Evolutionary conservation across 768 basidiomycete species (phyloP).

Genomic region (Suillus spraguei): DNA sequence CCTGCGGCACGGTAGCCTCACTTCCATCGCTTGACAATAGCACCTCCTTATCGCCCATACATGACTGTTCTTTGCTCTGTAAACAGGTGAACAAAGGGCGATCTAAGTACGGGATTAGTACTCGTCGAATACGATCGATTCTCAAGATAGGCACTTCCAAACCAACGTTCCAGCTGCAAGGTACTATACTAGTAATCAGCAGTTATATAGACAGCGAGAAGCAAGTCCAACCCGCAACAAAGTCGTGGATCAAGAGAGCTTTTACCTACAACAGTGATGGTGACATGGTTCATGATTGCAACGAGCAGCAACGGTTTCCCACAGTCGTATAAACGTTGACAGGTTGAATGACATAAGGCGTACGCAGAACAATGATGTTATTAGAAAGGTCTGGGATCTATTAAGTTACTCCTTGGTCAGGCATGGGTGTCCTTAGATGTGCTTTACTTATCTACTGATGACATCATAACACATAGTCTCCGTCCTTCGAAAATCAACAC

Average conservation of each 20-base stretch:
- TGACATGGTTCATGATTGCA: background rate
- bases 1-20: constrained; percentile 26
- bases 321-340: constrained; percentile 1
- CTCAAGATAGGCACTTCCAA: background rate
- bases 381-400: constrained; percentile 5
- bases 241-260: constrained; percentile 5
- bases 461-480: background rate
- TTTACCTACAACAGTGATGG: background rate
- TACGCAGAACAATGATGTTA: constrained; percentile 1
- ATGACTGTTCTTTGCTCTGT: background rate
- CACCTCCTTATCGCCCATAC: constrained; percentile 28
- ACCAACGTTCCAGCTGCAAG: background rate
- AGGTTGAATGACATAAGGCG: background rate
- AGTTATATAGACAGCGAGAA: background rate
- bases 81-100: background rate
- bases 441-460: constrained; percentile 5
- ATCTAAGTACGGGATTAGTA: constrained; percentile 1
- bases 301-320: background rate
- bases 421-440: background rate
- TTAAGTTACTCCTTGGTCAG: background rate
- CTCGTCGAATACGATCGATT: background rate
- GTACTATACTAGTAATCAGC: background rate
- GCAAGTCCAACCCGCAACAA: background rate
- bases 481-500: constrained; percentile 22
- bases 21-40: constrained; percentile 32